phyloP scores from a whole-genome alignment of 1,284 basidiomycete species.

The Pseudozyma sp. region DNA sequence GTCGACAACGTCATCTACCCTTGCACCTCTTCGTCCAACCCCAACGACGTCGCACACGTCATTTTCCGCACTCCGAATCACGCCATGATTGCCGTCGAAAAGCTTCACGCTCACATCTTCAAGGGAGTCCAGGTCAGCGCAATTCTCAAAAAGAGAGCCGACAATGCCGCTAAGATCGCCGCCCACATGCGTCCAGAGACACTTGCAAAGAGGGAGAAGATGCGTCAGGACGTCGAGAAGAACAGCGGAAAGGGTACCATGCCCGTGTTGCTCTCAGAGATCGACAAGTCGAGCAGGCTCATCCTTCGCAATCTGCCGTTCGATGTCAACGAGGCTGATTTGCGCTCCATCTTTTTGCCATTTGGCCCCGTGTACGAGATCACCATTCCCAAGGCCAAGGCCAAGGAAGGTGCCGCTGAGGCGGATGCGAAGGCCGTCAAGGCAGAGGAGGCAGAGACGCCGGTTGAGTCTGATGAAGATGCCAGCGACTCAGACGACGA shows the following conservation, averaged over 20 bases:
- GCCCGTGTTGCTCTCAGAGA: constrained; percentile 40
- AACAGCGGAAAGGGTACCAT: constrained; percentile 48
- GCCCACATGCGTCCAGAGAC: constrained; percentile 69
- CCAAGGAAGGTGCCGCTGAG: constrained; percentile 46
- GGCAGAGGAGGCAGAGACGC: constrained; percentile 33
- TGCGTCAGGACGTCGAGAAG: constrained; percentile 65
- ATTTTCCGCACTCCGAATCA: constrained; percentile 79
- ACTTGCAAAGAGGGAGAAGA: constrained; percentile 70
- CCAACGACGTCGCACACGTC: constrained; percentile 75
- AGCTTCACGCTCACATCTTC: constrained; percentile 92
- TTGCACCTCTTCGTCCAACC: constrained; percentile 31
- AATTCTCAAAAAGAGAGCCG: constrained; percentile 88
- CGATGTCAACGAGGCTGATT: constrained; percentile 77
- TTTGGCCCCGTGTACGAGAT: constrained; percentile 89
- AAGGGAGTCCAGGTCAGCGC: constrained; percentile 87
- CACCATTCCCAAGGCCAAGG: constrained; percentile 75
- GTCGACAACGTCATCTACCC: constrained; percentile 64
- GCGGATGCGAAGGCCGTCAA: constrained; percentile 13
- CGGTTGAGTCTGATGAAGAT: constrained; percentile 18
- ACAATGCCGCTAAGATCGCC: constrained; percentile 73
- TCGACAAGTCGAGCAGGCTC: constrained; percentile 75
- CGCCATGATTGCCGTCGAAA: constrained; percentile 80
- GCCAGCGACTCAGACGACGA: constrained; percentile 24
- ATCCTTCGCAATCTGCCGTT: constrained; percentile 92
- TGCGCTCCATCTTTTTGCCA: constrained; percentile 87